A percentile compares a stretch with the other conserved stretches of the same genome.
Evolutionary conservation across 768 basidiomycete species (phyloP).

Genomic region (Boletus sensibilis): DNA sequence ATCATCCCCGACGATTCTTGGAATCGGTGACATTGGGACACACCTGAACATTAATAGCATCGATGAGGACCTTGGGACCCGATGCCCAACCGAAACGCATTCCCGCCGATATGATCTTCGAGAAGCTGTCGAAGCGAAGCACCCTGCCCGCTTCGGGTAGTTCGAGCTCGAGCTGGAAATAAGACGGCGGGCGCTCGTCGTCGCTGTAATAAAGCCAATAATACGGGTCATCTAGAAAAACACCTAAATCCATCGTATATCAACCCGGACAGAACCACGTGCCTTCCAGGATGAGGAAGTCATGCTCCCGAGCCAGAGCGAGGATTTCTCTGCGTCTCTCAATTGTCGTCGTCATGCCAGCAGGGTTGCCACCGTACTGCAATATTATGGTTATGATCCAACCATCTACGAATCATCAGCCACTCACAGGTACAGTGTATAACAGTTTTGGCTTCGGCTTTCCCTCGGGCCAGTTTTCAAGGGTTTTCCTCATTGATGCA

Average conservation of each 20-base stretch:
- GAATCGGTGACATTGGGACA: conserved; percentile 21
- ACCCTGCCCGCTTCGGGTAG: conserved; percentile 68
- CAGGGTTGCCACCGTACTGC: conserved; percentile 77
- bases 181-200: conserved; percentile 59
- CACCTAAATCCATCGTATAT: neutral
- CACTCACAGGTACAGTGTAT: conserved; percentile 66
- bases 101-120: conserved; percentile 71
- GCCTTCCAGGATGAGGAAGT: conserved; percentile 81
- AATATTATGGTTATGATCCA: neutral
- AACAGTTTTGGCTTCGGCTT: conserved; percentile 69
- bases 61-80: conserved; percentile 60
- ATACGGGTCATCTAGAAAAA: conserved; percentile 60
- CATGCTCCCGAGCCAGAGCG: conserved; percentile 59
- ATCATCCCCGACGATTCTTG: neutral
- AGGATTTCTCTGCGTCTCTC: conserved; percentile 65
- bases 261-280: neutral
- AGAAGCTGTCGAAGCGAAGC: conserved; percentile 80
- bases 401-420: neutral
- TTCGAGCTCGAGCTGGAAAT: conserved; percentile 70
- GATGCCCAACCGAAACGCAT: conserved; percentile 75
- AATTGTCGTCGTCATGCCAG: conserved; percentile 67
- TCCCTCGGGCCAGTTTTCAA: conserved; percentile 65
- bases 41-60: conserved; percentile 65
- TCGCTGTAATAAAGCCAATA: conserved; percentile 66
- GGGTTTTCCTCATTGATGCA: conserved; percentile 50